Percentiles rank a stretch among this genome's conserved stretches.
These are phyloP conservation scores for Pseudopediastrum boryanum DNA, from an alignment of 139 green algal genomes.

Conservation along the genomic window DNA sequence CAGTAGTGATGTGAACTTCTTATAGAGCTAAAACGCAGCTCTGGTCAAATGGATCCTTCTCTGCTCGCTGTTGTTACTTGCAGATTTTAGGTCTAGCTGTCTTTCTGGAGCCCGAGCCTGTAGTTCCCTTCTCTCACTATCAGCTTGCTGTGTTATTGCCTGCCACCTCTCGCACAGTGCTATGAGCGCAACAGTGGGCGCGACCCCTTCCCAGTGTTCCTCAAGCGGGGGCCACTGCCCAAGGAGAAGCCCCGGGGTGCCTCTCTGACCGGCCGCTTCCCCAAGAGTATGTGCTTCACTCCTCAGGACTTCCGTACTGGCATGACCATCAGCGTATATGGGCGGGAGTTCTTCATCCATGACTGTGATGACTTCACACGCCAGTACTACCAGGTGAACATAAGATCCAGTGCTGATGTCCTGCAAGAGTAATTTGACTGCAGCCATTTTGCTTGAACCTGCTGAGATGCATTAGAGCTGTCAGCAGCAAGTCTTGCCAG, in stretches of 20 bases:
- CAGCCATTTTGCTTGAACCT: no score
- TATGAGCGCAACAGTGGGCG: constrained; percentile 82
- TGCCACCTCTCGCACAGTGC: constrained; percentile 19
- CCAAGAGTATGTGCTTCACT: constrained; percentile 65
- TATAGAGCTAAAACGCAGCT: no score
- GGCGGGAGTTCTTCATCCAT: constrained; percentile 81
- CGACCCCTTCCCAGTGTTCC: constrained; percentile 87
- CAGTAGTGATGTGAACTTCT: no score
- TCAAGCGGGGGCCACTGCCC: constrained; percentile 78
- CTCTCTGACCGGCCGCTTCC: constrained; percentile 35
- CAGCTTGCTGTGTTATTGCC: neutral
- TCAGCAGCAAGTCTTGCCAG: no score
- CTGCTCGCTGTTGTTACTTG: no score
- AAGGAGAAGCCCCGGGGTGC: constrained; percentile 30
- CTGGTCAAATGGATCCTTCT: no score
- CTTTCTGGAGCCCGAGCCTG: no score
- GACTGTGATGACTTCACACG: constrained; percentile 89
- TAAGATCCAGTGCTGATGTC: no score
- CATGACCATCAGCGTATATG: constrained; percentile 72
- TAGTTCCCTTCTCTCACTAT: no score
- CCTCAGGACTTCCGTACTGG: constrained; percentile 85
- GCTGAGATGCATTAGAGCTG: no score
- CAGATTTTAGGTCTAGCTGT: no score
- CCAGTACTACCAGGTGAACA: constrained; percentile 71
- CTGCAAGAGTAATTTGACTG: no score